Base-by-base conservation (phyloP, 2,329 filamentous ascomycete species). In the Chalaropsis thielavioides region DNA sequence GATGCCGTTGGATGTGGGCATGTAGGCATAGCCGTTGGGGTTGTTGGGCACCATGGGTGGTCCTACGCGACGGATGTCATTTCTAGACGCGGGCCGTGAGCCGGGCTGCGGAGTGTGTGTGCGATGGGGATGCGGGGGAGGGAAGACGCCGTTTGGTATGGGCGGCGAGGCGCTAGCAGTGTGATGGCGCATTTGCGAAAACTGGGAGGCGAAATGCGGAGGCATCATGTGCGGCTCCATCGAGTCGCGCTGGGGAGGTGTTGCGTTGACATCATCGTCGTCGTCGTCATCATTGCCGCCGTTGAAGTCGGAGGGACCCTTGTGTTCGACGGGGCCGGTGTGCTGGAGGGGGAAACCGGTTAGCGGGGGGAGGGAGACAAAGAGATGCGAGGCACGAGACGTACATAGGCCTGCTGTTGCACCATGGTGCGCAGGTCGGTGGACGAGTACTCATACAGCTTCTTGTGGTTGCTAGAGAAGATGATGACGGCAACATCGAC, bases 401-500 rank as follows among this genome's bases (percentile, higher is more conserved):
- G 72, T 79, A 96, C 92, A 76, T 92, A 96, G 84, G 91, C 87
- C 73, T 96, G 95, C 74, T 90, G 84, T 62, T 83, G 83, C 69
- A 99, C 85, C 61, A 95, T 89, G 69, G 96, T 90, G 74, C 87
- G 87, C 83, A 99, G 96, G 75, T 96, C 90, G 70, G 85, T 81
- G 19, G 92, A 97, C 13, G 92, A 97, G 75, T 96, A 99, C 76
- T 99, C 91, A 76, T 97, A 96, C 31, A 99, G 82, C 78, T 97
- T 97, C 82, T 97, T 99, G 44, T 66, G 65, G 77, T 99, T 99
- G 77, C 90, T 92, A 69, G 92, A 92, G 73, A 97, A 97, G 72
- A 99, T 96, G 75, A 99, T 94, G 72, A 99, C 94, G 49, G 94
- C 94, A 70, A 99, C 94, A 75, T 99, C 94, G 74, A 99, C 94